These are phyloP conservation scores for Zarea fungicola DNA, from an alignment of 2,329 filamentous ascomycete genomes.

Conservation along the genomic window DNA sequence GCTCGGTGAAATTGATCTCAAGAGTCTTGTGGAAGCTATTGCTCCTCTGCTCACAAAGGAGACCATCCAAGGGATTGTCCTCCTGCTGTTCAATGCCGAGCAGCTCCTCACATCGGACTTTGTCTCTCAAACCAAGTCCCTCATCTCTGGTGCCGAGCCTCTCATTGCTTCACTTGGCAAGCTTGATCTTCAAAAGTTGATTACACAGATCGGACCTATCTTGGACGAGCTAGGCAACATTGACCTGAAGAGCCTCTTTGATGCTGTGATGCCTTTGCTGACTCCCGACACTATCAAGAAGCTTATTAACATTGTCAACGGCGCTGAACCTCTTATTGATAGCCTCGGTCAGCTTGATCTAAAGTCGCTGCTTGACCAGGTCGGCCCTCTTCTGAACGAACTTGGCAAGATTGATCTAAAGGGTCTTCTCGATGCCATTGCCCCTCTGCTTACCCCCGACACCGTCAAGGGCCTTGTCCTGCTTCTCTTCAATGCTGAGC, in stretches of 20 bases:
- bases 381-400: conserved; percentile 19
- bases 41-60: conserved; percentile 13
- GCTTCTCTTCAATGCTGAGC: conserved; percentile 26
- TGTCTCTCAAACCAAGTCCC: conserved; percentile 16
- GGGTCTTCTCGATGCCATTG: conserved; percentile 22
- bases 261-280: conserved; percentile 30
- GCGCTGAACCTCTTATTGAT: conserved; percentile 17
- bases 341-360: conserved; percentile 19
- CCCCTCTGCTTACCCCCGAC: conserved; percentile 24
- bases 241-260: conserved; percentile 24
- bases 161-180: conserved; percentile 26
- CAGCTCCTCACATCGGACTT: conserved; percentile 14
- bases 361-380: conserved; percentile 18
- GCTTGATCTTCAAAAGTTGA: conserved; percentile 24
- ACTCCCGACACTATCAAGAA: conserved; percentile 25
- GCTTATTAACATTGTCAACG: conserved; percentile 16
- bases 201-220: no score
- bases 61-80: conserved; percentile 15
- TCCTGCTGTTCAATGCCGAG: conserved; percentile 15
- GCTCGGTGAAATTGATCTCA: conserved; percentile 16
- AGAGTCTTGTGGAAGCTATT: conserved; percentile 13
- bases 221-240: conserved; percentile 25
- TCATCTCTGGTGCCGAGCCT: conserved; percentile 20
- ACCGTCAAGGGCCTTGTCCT: conserved; percentile 27
- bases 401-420: conserved; percentile 27